Percentiles rank a stretch among this genome's conserved stretches.
Evolutionary conservation across 164 flowering plant species (phyloP).

Genomic region (Vitis amurensis): DNA sequence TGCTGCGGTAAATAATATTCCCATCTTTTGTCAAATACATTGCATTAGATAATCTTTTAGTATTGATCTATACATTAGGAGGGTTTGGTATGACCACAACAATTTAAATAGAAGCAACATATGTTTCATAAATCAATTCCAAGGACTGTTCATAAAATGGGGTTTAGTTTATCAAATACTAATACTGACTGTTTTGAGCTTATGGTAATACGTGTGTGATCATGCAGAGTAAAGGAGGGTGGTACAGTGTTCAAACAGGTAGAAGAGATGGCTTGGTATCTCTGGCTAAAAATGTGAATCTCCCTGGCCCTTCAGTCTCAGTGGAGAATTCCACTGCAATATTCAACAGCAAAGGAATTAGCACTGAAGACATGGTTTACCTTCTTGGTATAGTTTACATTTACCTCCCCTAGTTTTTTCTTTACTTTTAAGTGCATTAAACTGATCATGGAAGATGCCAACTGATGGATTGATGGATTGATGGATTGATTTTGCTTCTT

Average conservation of each 20-base stretch:
- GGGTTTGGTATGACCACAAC: no score
- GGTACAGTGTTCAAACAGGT: slow-evolving; percentile 39
- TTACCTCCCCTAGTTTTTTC: not conserved
- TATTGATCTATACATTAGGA: not conserved
- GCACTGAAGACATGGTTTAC: slow-evolving; percentile 32
- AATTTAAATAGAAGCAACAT: no score
- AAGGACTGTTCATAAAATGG: no score
- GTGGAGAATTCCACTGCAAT: slow-evolving; percentile 25
- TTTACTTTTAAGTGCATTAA: not conserved
- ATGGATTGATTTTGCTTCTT: not conserved
- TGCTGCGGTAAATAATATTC: slow-evolving; percentile 10
- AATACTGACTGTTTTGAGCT: no score
- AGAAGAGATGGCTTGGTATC: slow-evolving; percentile 43
- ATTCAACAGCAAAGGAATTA: slow-evolving; percentile 34
- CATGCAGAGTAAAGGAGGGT: slow-evolving; percentile 30
- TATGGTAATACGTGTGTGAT: no score
- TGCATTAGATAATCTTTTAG: no score
- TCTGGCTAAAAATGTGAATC: slow-evolving; percentile 27
- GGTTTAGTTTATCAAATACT: no score
- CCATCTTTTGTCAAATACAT: not conserved
- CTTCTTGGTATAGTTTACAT: slow-evolving; percentile 33
- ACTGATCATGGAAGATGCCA: not conserved
- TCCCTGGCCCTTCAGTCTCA: slow-evolving; percentile 31
- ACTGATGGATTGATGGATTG: not conserved
- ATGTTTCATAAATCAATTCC: no score